phyloP scores from a whole-genome alignment of 1,139 yeast species.

The Candida frijolesensis region DNA sequence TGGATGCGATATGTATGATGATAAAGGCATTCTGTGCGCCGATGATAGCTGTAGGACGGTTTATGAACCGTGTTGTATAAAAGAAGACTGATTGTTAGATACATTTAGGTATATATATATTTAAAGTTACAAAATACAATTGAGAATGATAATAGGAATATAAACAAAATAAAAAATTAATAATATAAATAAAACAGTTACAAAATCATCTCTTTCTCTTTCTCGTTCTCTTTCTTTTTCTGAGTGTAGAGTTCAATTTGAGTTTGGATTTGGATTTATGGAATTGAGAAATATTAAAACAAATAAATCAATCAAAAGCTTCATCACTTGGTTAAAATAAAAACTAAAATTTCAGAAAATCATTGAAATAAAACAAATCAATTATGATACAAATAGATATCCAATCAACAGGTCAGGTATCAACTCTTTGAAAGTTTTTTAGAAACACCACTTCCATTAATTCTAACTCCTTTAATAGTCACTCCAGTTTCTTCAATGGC shows the following conservation, averaged over 20 bases:
- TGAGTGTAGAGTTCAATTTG: too few relatives aligned
- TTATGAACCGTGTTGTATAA: constrained; percentile 45
- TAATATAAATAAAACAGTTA: neutral
- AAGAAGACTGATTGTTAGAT: constrained; percentile 5
- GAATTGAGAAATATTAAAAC: neutral
- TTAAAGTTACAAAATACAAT: constrained; percentile 1
- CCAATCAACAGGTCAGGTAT: neutral
- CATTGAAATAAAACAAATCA: neutral
- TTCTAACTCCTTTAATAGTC: constrained; percentile 48
- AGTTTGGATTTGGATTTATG: neutral
- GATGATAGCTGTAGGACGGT: constrained; percentile 48
- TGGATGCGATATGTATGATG: constrained; percentile 51
- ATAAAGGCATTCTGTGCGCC: constrained; percentile 52
- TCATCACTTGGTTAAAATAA: neutral
- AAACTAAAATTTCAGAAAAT: neutral
- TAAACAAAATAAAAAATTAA: neutral
- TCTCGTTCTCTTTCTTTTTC: too few relatives aligned
- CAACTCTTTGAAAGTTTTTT: constrained; percentile 10
- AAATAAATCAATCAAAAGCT: neutral
- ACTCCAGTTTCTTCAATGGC: constrained; percentile 53
- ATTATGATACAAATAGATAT: constrained; percentile 2
- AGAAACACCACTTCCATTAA: constrained; percentile 33
- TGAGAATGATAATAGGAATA: neutral
- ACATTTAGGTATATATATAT: constrained; percentile 5
- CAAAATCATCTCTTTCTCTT: neutral